These are phyloP conservation scores for Salix dunnii DNA, from an alignment of 345 rosid genomes.

Conservation along the genomic window DNA sequence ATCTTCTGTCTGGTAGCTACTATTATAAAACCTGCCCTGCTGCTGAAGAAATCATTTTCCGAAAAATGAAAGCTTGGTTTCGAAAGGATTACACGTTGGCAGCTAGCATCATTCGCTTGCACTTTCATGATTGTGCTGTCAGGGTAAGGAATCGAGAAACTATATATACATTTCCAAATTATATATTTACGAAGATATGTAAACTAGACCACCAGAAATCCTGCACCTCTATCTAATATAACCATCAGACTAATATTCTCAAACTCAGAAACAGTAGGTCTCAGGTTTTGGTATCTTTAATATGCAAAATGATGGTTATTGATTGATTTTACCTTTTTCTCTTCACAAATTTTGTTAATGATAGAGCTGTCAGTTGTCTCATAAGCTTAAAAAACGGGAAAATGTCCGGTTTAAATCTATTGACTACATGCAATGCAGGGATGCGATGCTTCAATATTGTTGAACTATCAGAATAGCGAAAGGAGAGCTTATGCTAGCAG, in stretches of 20 bases:
- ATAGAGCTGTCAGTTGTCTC: background rate
- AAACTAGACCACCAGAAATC: background rate
- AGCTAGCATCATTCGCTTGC: slow-evolving; percentile 23
- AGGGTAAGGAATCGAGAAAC: slow-evolving; percentile 9
- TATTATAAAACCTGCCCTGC: slow-evolving; percentile 13
- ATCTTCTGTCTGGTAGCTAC: background rate
- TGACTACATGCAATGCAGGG: slow-evolving; percentile 10
- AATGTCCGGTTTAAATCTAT: background rate
- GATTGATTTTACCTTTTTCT: background rate
- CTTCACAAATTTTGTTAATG: background rate
- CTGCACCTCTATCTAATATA: too few relatives aligned
- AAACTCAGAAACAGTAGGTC: background rate
- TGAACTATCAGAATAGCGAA: slow-evolving; percentile 22
- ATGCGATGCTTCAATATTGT: slow-evolving; percentile 20
- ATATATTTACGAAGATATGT: too few relatives aligned
- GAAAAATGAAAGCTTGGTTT: slow-evolving; percentile 13
- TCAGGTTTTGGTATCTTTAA: background rate
- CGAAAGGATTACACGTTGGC: slow-evolving; percentile 16
- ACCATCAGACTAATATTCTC: too few relatives aligned
- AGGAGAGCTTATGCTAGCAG: slow-evolving; percentile 18
- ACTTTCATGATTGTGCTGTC: slow-evolving; percentile 27
- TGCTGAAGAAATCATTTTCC: slow-evolving; percentile 16
- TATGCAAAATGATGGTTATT: background rate
- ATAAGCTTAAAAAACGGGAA: too few relatives aligned
- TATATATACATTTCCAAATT: too few relatives aligned